Base-by-base conservation (phyloP, 2,329 filamentous ascomycete genomes). In the Helicocarpus griseus region DNA sequence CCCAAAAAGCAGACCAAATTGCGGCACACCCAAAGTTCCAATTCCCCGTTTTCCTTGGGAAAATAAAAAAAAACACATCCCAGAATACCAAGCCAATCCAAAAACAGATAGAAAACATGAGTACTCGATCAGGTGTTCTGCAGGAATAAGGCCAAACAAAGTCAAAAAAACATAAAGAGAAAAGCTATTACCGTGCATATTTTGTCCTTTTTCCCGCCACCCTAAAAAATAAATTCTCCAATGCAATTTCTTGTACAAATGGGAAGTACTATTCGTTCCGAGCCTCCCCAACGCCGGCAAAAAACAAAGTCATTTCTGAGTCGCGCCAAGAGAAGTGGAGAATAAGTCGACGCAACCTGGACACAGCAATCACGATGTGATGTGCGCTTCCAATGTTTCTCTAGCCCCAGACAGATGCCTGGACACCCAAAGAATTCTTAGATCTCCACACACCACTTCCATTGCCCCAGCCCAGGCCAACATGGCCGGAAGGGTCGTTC, bases 401-500 rank as follows among this genome's bases (percentile, higher is more conserved):
- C 41, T 83, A 96, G 61, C 90, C 90, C 90, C 90, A 97, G 60
- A 96, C 91, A 58, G 89, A 94, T 58, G 90, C 89, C 68, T 94
- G 89, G 55, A 90, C 86, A 58, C 89, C 87, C 55, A 94, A 82
- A 48, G 82, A 81, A 58, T 83, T 87, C 63, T 87, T 88, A 63
- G 83, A 85, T 54, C 89, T 87, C 90, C 90, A 95, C 43, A 91
- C 87, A 36, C 83, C 85, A 58, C 83, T 85, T 58, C 86, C 85
- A 64, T 82, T 85, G 51, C 86, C 83, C 90, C 90, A 95, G 54
- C 83, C 81, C 17, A 84, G 76, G 28, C 70, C 67, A 38, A 72
- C 69, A 38, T 66, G 63, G 48, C 60, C 63, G 13, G 72, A 71
- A 11, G 78, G 53, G 36, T 73, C 70, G 57, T 72, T 74, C 33